Conservation (phyloP, 2,329 filamentous ascomycete species). For the Plectosphaerella plurivora region DNA sequence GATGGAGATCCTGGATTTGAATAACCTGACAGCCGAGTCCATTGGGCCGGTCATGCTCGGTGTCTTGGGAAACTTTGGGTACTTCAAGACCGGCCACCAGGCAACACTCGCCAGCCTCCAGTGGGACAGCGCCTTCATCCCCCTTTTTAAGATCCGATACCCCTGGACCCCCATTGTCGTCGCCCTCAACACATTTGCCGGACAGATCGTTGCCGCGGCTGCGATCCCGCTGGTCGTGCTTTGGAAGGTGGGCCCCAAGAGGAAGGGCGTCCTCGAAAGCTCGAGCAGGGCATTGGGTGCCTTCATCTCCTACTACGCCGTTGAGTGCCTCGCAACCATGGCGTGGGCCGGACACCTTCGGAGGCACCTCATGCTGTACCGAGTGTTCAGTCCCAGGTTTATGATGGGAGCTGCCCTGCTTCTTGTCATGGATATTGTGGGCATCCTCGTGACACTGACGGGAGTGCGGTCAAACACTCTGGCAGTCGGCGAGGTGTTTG, state of each 20-base stretch:
- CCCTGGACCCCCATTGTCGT: slow-evolving; percentile 85
- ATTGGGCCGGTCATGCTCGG: slow-evolving; percentile 83
- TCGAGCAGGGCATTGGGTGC: slow-evolving; percentile 67
- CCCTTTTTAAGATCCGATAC: slow-evolving; percentile 76
- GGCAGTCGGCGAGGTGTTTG: slow-evolving; percentile 84
- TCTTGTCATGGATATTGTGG: slow-evolving; percentile 72
- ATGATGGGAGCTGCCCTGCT: slow-evolving; percentile 74
- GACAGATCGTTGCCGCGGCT: slow-evolving; percentile 77
- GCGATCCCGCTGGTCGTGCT: slow-evolving; percentile 77
- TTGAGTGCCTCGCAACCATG: slow-evolving; percentile 79
- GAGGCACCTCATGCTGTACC: slow-evolving; percentile 92
- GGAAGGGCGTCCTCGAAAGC: slow-evolving; percentile 63
- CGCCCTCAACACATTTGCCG: slow-evolving; percentile 80
- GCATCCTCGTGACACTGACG: slow-evolving; percentile 64
- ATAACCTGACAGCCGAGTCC: slow-evolving; percentile 57
- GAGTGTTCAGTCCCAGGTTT: slow-evolving; percentile 88
- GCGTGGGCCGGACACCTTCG: slow-evolving; percentile 85
- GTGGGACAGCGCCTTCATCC: slow-evolving; percentile 94
- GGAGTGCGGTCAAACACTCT: slow-evolving; percentile 73
- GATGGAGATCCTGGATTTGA: slow-evolving; percentile 59
- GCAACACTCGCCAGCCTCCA: slow-evolving; percentile 83
- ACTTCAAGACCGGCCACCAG: slow-evolving; percentile 97
- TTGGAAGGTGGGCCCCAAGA: slow-evolving; percentile 84
- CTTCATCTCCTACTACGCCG: slow-evolving; percentile 78
- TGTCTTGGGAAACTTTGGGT: slow-evolving; percentile 89